A percentile compares a stretch with the other conserved stretches of the same genome.
phyloP scores from a whole-genome alignment of 2,329 filamentous ascomycete species.

The Botrytis paeoniae region DNA sequence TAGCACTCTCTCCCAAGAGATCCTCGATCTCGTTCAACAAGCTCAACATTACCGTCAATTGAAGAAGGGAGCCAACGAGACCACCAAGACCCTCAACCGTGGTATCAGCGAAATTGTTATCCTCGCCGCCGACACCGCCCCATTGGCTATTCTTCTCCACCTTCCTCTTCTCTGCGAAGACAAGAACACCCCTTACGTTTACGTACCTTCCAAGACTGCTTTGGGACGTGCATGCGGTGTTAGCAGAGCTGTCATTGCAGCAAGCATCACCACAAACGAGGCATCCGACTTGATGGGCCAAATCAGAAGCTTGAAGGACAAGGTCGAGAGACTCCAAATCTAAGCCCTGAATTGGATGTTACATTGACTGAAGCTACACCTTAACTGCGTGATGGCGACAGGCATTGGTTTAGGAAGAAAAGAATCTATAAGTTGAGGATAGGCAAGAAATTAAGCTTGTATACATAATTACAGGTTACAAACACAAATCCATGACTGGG shows the following conservation, averaged over 20 bases:
- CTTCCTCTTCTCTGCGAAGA: slow-evolving; percentile 85
- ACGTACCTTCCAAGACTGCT: slow-evolving; percentile 74
- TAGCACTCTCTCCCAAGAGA: slow-evolving; percentile 71
- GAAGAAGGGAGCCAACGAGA: slow-evolving; percentile 86
- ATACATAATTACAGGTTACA: background rate
- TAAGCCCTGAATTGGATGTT: slow-evolving; percentile 45
- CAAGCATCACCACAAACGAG: slow-evolving; percentile 88
- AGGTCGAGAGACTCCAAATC: slow-evolving; percentile 94
- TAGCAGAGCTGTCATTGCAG: slow-evolving; percentile 79
- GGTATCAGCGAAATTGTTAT: slow-evolving; percentile 88
- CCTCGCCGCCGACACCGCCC: slow-evolving; percentile 82
- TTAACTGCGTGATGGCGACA: slow-evolving; percentile 17
- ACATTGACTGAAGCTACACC: slow-evolving; percentile 16
- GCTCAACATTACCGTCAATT: slow-evolving; percentile 63
- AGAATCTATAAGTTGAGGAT: background rate
- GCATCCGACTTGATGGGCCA: slow-evolving; percentile 81
- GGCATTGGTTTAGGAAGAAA: background rate
- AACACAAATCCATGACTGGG: slow-evolving; percentile 14
- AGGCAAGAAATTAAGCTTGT: background rate
- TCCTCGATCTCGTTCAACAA: slow-evolving; percentile 73
- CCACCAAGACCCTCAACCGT: slow-evolving; percentile 86
- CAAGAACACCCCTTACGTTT: slow-evolving; percentile 72
- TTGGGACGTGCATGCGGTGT: slow-evolving; percentile 90
- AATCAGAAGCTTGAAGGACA: slow-evolving; percentile 86
- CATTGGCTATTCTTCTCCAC: slow-evolving; percentile 84